Percentiles rank a stretch among this genome's conserved stretches.
Conservation (phyloP, 129 eudicot species). For the Calendula officinalis region DNA sequence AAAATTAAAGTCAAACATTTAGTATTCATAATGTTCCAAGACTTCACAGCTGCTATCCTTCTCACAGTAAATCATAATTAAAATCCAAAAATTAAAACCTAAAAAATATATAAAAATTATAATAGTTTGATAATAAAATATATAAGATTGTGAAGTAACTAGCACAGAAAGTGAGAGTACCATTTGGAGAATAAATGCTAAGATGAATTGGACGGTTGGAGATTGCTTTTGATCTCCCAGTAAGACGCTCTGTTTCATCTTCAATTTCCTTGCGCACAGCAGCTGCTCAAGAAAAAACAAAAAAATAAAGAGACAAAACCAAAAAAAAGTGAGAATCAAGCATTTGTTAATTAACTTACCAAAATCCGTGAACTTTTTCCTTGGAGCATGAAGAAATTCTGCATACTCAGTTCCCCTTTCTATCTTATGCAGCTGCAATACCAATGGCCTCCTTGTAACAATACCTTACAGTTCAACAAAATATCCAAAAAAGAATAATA, state of each 20-base stretch:
- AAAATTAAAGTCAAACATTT: constrained; percentile 29
- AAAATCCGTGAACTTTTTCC: constrained; percentile 79
- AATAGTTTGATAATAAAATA: not conserved
- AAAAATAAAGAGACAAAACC: constrained; percentile 3
- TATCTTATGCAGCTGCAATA: constrained; percentile 86
- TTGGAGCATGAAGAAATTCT: constrained; percentile 95
- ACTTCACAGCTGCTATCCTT: constrained; percentile 15
- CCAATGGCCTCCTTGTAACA: constrained; percentile 99
- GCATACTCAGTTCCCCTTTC: constrained; percentile 85
- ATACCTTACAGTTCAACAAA: constrained; percentile 53
- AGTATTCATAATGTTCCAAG: constrained; percentile 12
- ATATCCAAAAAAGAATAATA: constrained; percentile 18
- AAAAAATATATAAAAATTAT: not conserved
- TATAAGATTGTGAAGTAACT: not conserved
- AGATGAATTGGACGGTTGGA: constrained; percentile 95
- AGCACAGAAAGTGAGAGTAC: constrained; percentile 34
- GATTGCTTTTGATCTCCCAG: constrained; percentile 80
- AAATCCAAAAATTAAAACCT: not conserved
- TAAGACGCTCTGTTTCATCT: constrained; percentile 96
- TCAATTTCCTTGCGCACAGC: constrained; percentile 91
- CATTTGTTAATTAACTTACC: constrained; percentile 46
- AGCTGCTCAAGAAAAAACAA: constrained; percentile 54
- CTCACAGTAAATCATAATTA: constrained; percentile 7
- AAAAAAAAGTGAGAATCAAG: constrained; percentile 8
- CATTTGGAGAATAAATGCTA: constrained; percentile 95